Evolutionary conservation across 805 yeast species (phyloP), one percentile per base, ranked within the genome.

Genomic region (Lachancea thermotolerans): DNA sequence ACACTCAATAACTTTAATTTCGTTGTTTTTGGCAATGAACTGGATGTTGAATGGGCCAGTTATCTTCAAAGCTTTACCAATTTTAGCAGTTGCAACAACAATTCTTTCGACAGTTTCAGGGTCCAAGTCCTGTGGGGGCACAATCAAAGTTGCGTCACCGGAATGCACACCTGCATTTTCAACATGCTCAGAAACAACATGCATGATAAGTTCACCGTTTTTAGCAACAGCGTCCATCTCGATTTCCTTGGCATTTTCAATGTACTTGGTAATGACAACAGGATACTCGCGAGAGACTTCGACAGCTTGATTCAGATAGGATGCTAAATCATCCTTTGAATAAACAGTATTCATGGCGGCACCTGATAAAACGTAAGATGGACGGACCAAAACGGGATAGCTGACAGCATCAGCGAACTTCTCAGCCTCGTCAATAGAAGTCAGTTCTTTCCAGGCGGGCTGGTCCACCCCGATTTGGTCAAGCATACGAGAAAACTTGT

Each of bases 151-250:
- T 50, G 99, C 99, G 69, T 91, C 99, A 75, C 99, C 99, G 42
- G 98, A 91, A 70, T 91, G 99, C 37, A 91, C 96, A 78, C 99
- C 99, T 25, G 99, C 99, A 64, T 91, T 91, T 72, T 91, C 99
- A 54, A 93, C 96, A 66, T 91, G 99, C 70, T 93, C 98, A 45
- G 96, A 88, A 48, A 91, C 96, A 64, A 89, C 98, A 66, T 91
- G 98, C 89, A 91, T 87, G 57, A 93, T 78, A 70, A 91, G 75
- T 67, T 89, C 80, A 68, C 99, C 99, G 60, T 91, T 86, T 65
- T 78, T 79, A 35, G 99, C 98, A 61, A 91, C 98, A 40, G 96
- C 98, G 66, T 91, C 99, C 93, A 91, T 90, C 70, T 91, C 99
- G 60, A 91, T 91, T 72, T 91, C 99, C 73, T 91, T 87, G 37